A percentile compares a stretch with the other conserved stretches of the same genome.
These are phyloP conservation scores for Penicillium salamii DNA, from an alignment of 495 filamentous ascomycete genomes.

Conservation along the genomic window DNA sequence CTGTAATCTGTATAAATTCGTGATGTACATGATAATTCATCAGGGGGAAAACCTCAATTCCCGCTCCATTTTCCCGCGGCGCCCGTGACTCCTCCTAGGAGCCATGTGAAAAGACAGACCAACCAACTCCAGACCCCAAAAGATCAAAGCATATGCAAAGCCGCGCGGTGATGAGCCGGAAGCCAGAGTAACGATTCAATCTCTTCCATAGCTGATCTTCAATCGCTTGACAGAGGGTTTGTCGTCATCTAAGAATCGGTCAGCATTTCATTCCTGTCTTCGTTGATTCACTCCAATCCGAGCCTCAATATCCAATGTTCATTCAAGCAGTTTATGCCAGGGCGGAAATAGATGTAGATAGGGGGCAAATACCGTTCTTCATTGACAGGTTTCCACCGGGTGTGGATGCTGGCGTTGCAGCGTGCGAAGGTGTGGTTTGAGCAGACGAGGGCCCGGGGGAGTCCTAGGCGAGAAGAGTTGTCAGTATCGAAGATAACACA, in stretches of 20 bases:
- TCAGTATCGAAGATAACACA: conserved; percentile 4
- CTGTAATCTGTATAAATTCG: conserved; percentile 11
- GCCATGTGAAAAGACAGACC: conserved; percentile 8
- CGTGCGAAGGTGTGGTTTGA: conserved; percentile 50
- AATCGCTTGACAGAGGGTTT: conserved; percentile 47
- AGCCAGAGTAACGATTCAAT: conserved; percentile 21
- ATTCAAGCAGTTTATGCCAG: too few relatives aligned
- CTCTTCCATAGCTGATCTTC: conserved; percentile 51
- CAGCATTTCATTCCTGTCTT: too few relatives aligned
- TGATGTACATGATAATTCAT: conserved; percentile 24
- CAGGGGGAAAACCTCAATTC: background rate
- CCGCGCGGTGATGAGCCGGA: background rate
- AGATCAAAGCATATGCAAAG: conserved; percentile 7
- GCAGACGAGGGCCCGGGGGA: conserved; percentile 47
- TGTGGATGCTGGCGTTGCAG: conserved; percentile 47
- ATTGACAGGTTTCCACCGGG: conserved; percentile 32
- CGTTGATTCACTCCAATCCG: too few relatives aligned
- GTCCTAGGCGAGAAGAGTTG: conserved; percentile 28
- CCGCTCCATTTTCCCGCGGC: conserved; percentile 2
- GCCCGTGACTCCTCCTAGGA: conserved; percentile 4
- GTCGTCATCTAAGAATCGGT: conserved; percentile 43
- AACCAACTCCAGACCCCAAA: conserved; percentile 13
- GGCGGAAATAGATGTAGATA: conserved; percentile 22
- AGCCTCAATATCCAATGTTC: too few relatives aligned
- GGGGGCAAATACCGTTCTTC: conserved; percentile 27